Conservation (phyloP, 345 rosid genomes). For the Rhizophora apiculata region DNA sequence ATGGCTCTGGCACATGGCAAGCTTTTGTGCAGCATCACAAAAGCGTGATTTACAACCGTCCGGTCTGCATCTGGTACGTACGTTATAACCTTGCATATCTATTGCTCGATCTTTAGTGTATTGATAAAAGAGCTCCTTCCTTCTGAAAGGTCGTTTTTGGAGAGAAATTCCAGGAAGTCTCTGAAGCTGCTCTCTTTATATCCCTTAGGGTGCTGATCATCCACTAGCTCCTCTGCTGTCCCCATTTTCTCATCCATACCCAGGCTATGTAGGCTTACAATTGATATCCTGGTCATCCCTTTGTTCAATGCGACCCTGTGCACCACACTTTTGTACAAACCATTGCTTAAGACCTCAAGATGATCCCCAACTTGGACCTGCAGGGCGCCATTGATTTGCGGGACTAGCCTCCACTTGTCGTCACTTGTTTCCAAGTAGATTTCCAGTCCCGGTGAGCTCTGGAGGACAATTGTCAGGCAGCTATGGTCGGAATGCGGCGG, state of each 20-base stretch:
- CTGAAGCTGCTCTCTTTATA: slow-evolving; percentile 56
- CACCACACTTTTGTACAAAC: slow-evolving; percentile 49
- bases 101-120: slow-evolving; percentile 38
- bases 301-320: slow-evolving; percentile 47
- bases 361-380: slow-evolving; percentile 70
- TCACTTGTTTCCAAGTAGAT: slow-evolving; percentile 35
- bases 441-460: slow-evolving; percentile 53
- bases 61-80: no score
- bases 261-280: slow-evolving; percentile 65
- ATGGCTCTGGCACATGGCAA: no score
- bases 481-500: slow-evolving; percentile 69
- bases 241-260: slow-evolving; percentile 60
- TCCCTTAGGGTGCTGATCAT: slow-evolving; percentile 35
- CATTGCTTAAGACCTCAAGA: slow-evolving; percentile 67
- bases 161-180: slow-evolving; percentile 57
- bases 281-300: slow-evolving; percentile 44
- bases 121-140: slow-evolving; percentile 43
- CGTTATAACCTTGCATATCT: not conserved
- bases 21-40: no score
- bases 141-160: slow-evolving; percentile 40
- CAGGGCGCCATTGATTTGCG: slow-evolving; percentile 45
- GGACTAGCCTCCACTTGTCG: slow-evolving; percentile 44
- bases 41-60: no score
- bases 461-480: slow-evolving; percentile 54
- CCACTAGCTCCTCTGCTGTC: slow-evolving; percentile 50